Percentiles rank a stretch among this genome's conserved stretches.
Evolutionary conservation across 164 flowering plant species (phyloP).

Genomic region (Umbellularia californica): DNA sequence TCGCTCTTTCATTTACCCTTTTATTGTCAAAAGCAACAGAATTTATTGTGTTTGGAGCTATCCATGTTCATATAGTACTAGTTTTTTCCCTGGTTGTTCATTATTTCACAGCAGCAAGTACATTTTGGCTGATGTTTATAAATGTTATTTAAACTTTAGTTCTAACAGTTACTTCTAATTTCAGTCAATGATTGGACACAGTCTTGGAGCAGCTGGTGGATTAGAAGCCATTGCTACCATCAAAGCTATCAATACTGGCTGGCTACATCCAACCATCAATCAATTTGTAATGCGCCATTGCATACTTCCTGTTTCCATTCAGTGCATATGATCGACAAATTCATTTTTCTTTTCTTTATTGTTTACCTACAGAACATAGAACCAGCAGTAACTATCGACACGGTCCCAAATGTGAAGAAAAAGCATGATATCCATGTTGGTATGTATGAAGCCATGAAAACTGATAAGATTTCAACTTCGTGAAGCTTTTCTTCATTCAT

Average conservation of each 20-base stretch:
- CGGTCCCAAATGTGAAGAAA: slow-evolving; percentile 72
- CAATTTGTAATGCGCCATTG: slow-evolving; percentile 40
- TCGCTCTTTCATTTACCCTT: neutral
- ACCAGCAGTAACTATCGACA: slow-evolving; percentile 58
- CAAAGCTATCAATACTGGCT: slow-evolving; percentile 62
- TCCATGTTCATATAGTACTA: too few species aligned
- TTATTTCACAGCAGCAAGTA: too few species aligned
- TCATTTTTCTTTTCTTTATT: neutral
- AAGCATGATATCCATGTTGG: slow-evolving; percentile 74
- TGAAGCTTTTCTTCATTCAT: neutral
- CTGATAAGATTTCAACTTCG: neutral
- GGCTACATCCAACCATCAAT: slow-evolving; percentile 69
- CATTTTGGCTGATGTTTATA: neutral
- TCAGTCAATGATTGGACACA: slow-evolving; percentile 74
- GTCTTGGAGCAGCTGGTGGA: slow-evolving; percentile 71
- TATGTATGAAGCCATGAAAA: slow-evolving; percentile 27
- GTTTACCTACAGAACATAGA: slow-evolving; percentile 48
- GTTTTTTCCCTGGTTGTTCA: too few species aligned
- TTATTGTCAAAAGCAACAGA: neutral
- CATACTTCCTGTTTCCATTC: neutral
- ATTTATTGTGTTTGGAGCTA: neutral
- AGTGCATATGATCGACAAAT: neutral
- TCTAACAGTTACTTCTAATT: neutral
- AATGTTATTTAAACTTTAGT: neutral
- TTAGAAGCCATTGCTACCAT: slow-evolving; percentile 67